Base-by-base conservation (phyloP, 176 grass and related monocot genomes). In the Poa pratensis region DNA sequence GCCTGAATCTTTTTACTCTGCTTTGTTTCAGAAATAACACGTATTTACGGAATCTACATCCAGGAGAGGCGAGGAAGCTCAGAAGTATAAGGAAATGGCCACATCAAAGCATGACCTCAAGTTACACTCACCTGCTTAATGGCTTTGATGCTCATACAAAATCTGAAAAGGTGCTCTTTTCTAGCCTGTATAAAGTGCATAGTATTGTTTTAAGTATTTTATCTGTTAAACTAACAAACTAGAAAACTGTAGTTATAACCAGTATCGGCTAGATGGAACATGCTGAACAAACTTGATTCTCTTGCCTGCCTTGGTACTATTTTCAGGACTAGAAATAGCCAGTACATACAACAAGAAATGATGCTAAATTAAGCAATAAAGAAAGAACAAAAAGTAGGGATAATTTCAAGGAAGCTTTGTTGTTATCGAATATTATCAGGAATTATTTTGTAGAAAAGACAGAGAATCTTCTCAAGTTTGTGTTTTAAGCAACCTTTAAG, bases 71-170 rank as follows among this genome's bases (percentile, higher is more conserved):
- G 86, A 91, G 51, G 94, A 96, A 73, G 94, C 91, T 73, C 78
- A 85, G 70, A 96, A 93, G 57, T 94, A 90, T 20, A 96, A 93
- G 69, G 55, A 81, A 79, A 87, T 70, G 57, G 71, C 84, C 11
- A 89, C 86, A 49, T 85, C 86, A n/a, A 91, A 88, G 89, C 91
- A 96, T 83, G 91, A 91, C 20, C 77, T 86, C 30, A 66, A 98
- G 96, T 66, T 98, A 90, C 73, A 93, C 90, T 7, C 89, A 93
- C 74, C 66, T 98, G 61, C 80, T 95, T 79, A 98, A 95, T 82
- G 93, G 96, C 22, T 98, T 98, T 92, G 87, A 93, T 49, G 73
- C 95, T 42, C 89, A 89, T 80, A 86, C 84, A 26, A 81, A 88
- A 63, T 90, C 96, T 86, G 83, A 93, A 55, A 76, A 90, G 93